Base-by-base conservation (phyloP, 371 early-diverging fungal genomes). In the Parasitella parasitica region DNA sequence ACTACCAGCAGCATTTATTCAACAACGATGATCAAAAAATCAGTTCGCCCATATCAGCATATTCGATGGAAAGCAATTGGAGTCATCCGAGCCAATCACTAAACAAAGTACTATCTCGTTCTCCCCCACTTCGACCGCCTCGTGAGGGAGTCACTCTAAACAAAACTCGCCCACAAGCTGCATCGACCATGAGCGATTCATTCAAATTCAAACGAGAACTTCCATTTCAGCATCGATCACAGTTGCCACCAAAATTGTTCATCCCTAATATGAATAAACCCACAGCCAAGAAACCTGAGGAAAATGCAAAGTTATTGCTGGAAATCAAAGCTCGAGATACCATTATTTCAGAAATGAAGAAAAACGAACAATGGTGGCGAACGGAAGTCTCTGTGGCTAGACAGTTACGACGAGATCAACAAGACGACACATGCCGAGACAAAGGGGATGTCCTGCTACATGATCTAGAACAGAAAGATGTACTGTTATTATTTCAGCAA, bases 361-460 rank as follows among this genome's bases (percentile, higher is more conserved):
- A 69, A 28, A 75, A 75, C 26, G 75, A 75, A 32, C 75, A 75
- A 27, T 75, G 75, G 75, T 75, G 75, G 75, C 61, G 69, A 26
- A 69, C 75, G n/a, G 75, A 75, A 54, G 75, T 75, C 1, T 66
- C 75, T 5, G 48, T 75, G 32, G 66, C 71, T 13, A 55, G 24
- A 13, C 13, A 18, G 7, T 9, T 28, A 8, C 27, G 28, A 13
- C 15, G 38, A 39, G 8, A 48, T n/a, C n/a, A n/a, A 28, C 13
- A 13, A 9, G 5, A 24, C 15, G 3, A 28, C 2, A 35, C 41
- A 32, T 8, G 27, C 28, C 15, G 36, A 0, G 32, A 63, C 32
- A 15, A 18, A 2, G 43, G 72, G 4, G 55, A 52, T 28, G 66
- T 64, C 15, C 18, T 24, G 22, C 13, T 46, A 22, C 46, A 24